A percentile compares a stretch with the other conserved stretches of the same genome.
These are phyloP conservation scores for Hemileccinum rubropunctum DNA, from an alignment of 768 basidiomycete genomes.

Conservation along the genomic window DNA sequence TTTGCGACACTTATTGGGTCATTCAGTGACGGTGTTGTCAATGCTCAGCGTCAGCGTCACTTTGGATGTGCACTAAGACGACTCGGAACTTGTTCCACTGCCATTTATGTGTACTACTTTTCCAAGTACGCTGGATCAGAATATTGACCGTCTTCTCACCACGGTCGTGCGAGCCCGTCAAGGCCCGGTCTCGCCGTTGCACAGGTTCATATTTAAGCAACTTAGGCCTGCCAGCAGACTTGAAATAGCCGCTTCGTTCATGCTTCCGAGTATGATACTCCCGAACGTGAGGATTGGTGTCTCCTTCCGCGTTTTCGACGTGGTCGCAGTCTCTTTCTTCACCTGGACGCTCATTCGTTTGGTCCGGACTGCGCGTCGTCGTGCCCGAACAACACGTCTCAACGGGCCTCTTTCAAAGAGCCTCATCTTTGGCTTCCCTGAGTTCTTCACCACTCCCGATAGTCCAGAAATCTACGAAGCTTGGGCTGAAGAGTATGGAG, in stretches of 20 bases:
- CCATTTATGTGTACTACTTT: too few relatives aligned
- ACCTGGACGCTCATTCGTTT: constrained; percentile 17
- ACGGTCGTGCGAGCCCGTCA: too few relatives aligned
- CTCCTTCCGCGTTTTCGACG: constrained; percentile 4
- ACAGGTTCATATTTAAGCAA: background rate
- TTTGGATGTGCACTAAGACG: too few relatives aligned
- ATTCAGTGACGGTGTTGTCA: too few relatives aligned
- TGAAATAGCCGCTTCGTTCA: background rate
- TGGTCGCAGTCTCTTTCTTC: constrained; percentile 13
- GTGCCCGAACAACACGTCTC: constrained; percentile 34
- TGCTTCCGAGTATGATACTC: background rate
- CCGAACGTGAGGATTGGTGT: background rate
- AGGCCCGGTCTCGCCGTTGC: background rate
- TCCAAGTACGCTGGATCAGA: too few relatives aligned
- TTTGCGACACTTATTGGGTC: background rate
- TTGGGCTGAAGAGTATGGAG: constrained; percentile 49
- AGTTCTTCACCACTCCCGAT: constrained; percentile 26
- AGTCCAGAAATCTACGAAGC: constrained; percentile 40
- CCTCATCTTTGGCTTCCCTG: constrained; percentile 40
- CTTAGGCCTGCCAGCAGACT: too few relatives aligned
- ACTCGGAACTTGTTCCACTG: too few relatives aligned
- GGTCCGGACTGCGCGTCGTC: constrained; percentile 4
- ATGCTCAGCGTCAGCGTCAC: too few relatives aligned
- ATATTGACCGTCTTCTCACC: too few relatives aligned
- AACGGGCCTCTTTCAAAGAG: constrained; percentile 42